A percentile compares a stretch with the other conserved stretches of the same genome.
phyloP scores from a whole-genome alignment of 768 basidiomycete genomes.

The Tricholoma terreum region DNA sequence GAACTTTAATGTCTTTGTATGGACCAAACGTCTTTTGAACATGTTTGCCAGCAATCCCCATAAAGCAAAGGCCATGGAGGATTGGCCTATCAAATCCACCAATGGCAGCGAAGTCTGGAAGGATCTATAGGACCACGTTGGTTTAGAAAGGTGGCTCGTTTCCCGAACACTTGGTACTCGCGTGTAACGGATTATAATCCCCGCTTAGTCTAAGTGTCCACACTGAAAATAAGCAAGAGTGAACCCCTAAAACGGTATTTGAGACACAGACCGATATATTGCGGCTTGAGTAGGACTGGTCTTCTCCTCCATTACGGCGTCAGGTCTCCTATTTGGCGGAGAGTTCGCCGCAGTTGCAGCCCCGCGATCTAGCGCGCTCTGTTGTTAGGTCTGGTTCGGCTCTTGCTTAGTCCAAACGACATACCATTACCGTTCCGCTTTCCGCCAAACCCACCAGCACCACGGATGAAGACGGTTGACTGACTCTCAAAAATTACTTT shows the following conservation, averaged over 20 bases:
- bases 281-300: slow-evolving; percentile 83
- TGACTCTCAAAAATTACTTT: slow-evolving; percentile 89
- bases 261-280: slow-evolving; percentile 68
- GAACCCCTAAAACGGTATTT: neutral
- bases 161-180: slow-evolving; percentile 30
- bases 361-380: slow-evolving; percentile 67
- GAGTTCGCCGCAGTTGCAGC: slow-evolving; percentile 78
- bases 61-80: slow-evolving; percentile 83
- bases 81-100: slow-evolving; percentile 95
- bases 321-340: slow-evolving; percentile 80
- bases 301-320: slow-evolving; percentile 86
- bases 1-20: slow-evolving; percentile 92
- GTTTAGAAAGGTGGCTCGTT: neutral
- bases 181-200: slow-evolving; percentile 89
- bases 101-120: slow-evolving; percentile 89
- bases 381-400: neutral
- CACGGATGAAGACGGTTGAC: slow-evolving; percentile 87
- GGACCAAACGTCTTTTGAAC: slow-evolving; percentile 82
- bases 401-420: neutral
- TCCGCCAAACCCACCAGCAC: slow-evolving; percentile 95
- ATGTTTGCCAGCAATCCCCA: slow-evolving; percentile 94
- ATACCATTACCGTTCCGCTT: slow-evolving; percentile 78
- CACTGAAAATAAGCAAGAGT: neutral
- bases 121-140: slow-evolving; percentile 49
- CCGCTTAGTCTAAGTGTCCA: slow-evolving; percentile 66